phyloP scores from a whole-genome alignment of 1,284 basidiomycete species.

The Cutaneotrichosporon dermatis region DNA sequence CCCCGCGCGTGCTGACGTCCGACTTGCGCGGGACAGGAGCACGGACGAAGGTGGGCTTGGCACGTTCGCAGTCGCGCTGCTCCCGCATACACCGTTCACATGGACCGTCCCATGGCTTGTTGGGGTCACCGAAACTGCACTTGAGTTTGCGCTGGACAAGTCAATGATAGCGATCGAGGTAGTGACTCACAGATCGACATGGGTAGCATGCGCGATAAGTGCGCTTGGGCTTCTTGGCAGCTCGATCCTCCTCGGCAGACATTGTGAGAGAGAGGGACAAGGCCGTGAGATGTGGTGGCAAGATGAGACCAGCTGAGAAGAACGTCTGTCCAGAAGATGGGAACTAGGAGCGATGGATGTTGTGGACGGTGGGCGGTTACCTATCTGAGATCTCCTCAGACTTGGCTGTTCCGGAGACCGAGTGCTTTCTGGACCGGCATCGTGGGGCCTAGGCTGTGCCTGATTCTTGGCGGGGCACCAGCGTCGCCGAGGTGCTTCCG shows the following conservation, averaged over 20 bases:
- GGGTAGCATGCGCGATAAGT: constrained; percentile 17
- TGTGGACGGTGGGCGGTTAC: too few relatives aligned
- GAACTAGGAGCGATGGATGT: too few relatives aligned
- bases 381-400: too few relatives aligned
- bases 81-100: constrained; percentile 17
- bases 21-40: not conserved
- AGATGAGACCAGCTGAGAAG: not conserved
- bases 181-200: constrained; percentile 6
- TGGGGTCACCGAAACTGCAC: constrained; percentile 18
- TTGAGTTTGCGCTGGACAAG: constrained; percentile 16
- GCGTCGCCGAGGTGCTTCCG: too few relatives aligned
- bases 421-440: too few relatives aligned
- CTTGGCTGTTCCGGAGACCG: too few relatives aligned
- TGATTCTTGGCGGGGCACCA: too few relatives aligned
- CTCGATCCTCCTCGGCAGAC: not conserved
- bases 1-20: not conserved
- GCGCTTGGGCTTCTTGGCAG: constrained; percentile 10
- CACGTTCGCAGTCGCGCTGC: constrained; percentile 13
- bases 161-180: not conserved
- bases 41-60: constrained; percentile 7
- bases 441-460: too few relatives aligned
- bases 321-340: too few relatives aligned
- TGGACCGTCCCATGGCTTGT: constrained; percentile 16
- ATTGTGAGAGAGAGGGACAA: not conserved
- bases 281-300: not conserved